Conservation (phyloP, 2,329 filamentous ascomycete species). For the Exophiala bonariae region DNA sequence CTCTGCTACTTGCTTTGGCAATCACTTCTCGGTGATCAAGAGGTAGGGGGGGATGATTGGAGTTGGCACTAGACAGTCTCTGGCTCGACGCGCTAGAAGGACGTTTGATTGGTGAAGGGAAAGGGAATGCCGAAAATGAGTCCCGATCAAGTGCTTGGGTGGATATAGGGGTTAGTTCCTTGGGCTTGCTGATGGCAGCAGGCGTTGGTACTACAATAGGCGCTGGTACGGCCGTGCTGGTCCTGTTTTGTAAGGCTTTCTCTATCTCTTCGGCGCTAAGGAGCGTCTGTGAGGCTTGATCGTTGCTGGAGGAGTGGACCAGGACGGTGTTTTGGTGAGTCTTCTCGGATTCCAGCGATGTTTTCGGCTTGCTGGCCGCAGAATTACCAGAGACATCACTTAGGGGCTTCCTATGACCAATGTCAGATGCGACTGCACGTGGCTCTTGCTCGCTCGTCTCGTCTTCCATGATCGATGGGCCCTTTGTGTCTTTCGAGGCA, state of each 20-base stretch:
- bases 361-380: conserved; percentile 29
- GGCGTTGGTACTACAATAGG: conserved; percentile 16
- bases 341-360: not conserved
- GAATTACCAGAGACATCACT: conserved; percentile 64
- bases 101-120: conserved; percentile 47
- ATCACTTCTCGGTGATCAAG: conserved; percentile 81
- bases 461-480: conserved; percentile 62
- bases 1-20: conserved; percentile 69
- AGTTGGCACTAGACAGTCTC: conserved; percentile 47
- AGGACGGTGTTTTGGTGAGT: conserved; percentile 2
- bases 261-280: conserved; percentile 83
- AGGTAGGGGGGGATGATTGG: conserved; percentile 69
- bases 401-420: conserved; percentile 43
- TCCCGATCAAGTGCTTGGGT: conserved; percentile 1
- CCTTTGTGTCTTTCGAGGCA: conserved; percentile 34
- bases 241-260: conserved; percentile 56
- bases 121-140: not conserved
- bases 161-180: not conserved
- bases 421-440: conserved; percentile 29
- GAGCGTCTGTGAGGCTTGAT: conserved; percentile 78
- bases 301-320: conserved; percentile 51
- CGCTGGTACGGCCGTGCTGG: conserved; percentile 31
- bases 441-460: conserved; percentile 56
- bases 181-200: conserved; percentile 2
- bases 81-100: conserved; percentile 74